Conservation (phyloP, 495 filamentous ascomycete genomes). For the Choiromyces venosus region DNA sequence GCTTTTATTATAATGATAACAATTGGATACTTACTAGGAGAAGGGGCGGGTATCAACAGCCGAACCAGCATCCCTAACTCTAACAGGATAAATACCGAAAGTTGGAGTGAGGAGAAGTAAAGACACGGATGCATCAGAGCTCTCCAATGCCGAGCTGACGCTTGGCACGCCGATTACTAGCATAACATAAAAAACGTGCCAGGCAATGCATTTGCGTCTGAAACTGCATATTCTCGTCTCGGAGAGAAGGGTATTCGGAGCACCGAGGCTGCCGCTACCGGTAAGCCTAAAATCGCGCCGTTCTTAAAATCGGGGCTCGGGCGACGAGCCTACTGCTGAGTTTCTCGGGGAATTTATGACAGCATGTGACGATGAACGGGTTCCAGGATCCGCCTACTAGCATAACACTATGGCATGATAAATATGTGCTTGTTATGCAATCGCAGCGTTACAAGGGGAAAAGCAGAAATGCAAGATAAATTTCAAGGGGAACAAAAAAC, state of each 20-base stretch:
- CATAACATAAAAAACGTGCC: constrained; percentile 2
- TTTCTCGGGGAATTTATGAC: neutral
- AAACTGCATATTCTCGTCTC: neutral
- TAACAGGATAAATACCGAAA: neutral
- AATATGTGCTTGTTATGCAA: neutral
- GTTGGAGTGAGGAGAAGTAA: neutral
- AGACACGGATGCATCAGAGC: neutral
- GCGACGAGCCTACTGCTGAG: neutral
- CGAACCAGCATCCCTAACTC: neutral
- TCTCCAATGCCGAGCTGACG: neutral
- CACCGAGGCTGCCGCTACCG: neutral
- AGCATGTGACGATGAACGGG: neutral
- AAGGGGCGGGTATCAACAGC: neutral
- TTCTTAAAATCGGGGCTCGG: neutral
- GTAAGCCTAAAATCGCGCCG: neutral
- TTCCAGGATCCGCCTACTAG: neutral
- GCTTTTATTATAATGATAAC: neutral
- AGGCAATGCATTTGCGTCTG: neutral
- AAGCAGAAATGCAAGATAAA: neutral
- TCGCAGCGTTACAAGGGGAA: neutral
- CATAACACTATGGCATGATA: neutral
- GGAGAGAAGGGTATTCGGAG: neutral
- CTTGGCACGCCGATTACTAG: neutral
- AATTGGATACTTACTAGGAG: neutral
- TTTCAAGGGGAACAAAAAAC: neutral